Percentiles rank a stretch among this genome's conserved stretches.
Evolutionary conservation across 2,329 filamentous ascomycete species (phyloP).

Genomic region (Trichoderma arundinaceum): DNA sequence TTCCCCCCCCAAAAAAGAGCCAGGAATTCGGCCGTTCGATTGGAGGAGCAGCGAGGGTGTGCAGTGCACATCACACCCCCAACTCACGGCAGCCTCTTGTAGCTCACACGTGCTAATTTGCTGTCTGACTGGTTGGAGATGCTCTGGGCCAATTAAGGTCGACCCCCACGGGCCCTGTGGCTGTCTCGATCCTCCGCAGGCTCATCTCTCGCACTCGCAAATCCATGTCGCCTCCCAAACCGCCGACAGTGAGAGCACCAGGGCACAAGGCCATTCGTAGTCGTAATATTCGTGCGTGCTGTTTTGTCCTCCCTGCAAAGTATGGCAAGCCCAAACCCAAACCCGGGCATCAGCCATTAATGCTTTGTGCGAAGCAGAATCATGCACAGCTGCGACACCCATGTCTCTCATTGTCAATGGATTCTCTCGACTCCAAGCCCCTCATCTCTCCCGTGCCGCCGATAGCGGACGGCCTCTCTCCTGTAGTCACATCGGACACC

Average conservation of each 20-base stretch:
- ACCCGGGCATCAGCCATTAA: background rate
- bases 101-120: conserved; percentile 24
- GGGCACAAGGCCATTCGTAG: background rate
- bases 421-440: conserved; percentile 12
- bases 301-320: background rate
- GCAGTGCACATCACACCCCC: conserved; percentile 20
- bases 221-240: background rate
- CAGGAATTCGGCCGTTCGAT: conserved; percentile 5
- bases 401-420: conserved; percentile 24
- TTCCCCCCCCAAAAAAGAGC: background rate
- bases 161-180: conserved; percentile 9
- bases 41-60: conserved; percentile 23
- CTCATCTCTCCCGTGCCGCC: conserved; percentile 17
- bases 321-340: background rate
- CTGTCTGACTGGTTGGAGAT: conserved; percentile 13
- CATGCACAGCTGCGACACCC: conserved; percentile 10
- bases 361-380: background rate
- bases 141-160: conserved; percentile 6
- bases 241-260: too few relatives aligned
- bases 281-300: background rate
- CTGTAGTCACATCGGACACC: conserved; percentile 14
- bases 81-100: conserved; percentile 14
- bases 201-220: conserved; percentile 19
- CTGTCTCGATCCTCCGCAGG: conserved; percentile 20
- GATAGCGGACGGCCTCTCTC: conserved; percentile 20